Percentiles rank a stretch among this genome's conserved stretches.
Evolutionary conservation across 306 rosid species (phyloP).

Genomic region (Pyrus bretschneideri): DNA sequence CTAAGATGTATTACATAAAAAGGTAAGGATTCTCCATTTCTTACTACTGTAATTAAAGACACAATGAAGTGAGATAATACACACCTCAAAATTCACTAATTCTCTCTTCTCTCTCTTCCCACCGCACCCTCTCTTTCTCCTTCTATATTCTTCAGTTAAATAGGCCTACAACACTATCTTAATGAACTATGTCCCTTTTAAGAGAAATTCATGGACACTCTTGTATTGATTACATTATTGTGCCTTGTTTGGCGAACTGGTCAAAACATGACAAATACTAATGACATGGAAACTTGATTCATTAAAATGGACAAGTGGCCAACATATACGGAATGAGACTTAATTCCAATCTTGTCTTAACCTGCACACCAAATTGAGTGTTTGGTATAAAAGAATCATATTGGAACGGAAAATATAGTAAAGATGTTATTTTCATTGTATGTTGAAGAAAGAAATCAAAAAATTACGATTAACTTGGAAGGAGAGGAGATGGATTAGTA

Average conservation of each 20-base stretch:
- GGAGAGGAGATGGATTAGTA: background rate
- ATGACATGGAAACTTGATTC: background rate
- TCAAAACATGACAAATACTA: too few species aligned
- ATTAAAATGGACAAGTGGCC: background rate
- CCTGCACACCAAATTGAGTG: background rate
- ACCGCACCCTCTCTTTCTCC: too few species aligned
- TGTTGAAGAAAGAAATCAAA: background rate
- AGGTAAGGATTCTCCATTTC: too few species aligned
- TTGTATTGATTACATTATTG: background rate
- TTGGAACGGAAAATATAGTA: background rate
- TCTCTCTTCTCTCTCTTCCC: too few species aligned
- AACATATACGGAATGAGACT: background rate
- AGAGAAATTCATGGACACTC: background rate
- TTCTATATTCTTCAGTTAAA: too few species aligned
- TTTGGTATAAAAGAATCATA: too few species aligned
- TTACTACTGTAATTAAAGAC: too few species aligned
- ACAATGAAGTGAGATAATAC: too few species aligned
- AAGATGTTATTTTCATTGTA: too few species aligned
- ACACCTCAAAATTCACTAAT: too few species aligned
- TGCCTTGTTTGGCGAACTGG: background rate
- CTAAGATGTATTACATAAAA: too few species aligned
- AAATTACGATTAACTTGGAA: background rate
- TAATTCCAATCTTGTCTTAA: too few species aligned
- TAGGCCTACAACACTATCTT: background rate
- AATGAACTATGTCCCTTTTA: background rate